Percentiles rank a stretch among this genome's conserved stretches.
Evolutionary conservation across 106 monocot species (phyloP).

Genomic region (Iris macrosiphon): DNA sequence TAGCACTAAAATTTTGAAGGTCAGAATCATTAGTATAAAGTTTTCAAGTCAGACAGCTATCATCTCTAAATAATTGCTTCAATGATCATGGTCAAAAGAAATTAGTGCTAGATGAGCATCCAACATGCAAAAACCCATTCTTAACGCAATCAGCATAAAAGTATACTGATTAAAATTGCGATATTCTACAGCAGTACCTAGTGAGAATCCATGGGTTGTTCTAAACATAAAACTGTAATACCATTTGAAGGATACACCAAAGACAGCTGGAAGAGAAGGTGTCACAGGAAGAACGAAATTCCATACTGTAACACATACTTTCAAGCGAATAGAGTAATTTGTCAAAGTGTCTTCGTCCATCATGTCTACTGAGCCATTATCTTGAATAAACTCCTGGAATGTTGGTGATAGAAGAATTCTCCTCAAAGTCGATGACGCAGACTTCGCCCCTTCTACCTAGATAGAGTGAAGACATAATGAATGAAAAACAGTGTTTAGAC

Average conservation of each 20-base stretch:
- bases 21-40: too few species aligned
- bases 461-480: slow-evolving; percentile 16
- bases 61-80: too few species aligned
- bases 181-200: too few species aligned
- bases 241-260: slow-evolving; percentile 84
- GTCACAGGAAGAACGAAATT: slow-evolving; percentile 89
- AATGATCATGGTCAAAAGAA: too few species aligned
- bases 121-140: too few species aligned
- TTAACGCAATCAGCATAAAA: too few species aligned
- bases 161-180: too few species aligned
- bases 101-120: too few species aligned
- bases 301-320: slow-evolving; percentile 85
- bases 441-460: slow-evolving; percentile 62
- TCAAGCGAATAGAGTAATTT: slow-evolving; percentile 52
- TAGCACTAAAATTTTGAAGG: too few species aligned
- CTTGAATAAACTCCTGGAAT: slow-evolving; percentile 48
- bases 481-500: neutral
- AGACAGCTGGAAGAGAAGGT: slow-evolving; percentile 95
- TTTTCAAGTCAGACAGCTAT: too few species aligned
- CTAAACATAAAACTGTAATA: neutral
- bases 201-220: too few species aligned
- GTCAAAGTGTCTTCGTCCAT: slow-evolving; percentile 89
- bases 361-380: slow-evolving; percentile 51
- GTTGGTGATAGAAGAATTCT: slow-evolving; percentile 48
- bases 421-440: slow-evolving; percentile 53